These are phyloP conservation scores for Diaporthe vexans DNA, from an alignment of 2,329 filamentous ascomycete genomes.

Conservation along the genomic window DNA sequence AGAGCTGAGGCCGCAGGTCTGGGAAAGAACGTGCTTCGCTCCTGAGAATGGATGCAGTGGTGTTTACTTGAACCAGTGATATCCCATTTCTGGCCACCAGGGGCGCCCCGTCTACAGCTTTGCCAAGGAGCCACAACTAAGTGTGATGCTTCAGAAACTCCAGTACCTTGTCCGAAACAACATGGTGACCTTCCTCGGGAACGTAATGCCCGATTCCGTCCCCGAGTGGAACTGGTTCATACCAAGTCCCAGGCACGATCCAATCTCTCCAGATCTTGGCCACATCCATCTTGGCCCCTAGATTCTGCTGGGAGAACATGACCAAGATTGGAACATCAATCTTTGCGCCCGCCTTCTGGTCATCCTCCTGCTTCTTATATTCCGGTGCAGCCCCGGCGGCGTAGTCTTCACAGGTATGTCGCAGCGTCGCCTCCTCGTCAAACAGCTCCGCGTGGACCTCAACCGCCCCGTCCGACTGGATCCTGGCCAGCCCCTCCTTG, in stretches of 20 bases:
- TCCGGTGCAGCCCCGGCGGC: constrained; percentile 58
- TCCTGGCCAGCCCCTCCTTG: constrained; percentile 42
- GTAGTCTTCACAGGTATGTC: constrained; percentile 62
- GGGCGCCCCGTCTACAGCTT: too few species aligned
- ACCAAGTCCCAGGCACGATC: constrained; percentile 51
- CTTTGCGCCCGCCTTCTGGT: constrained; percentile 60
- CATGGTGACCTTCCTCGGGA: constrained; percentile 45
- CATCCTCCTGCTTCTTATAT: constrained; percentile 56
- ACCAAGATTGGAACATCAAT: constrained; percentile 58
- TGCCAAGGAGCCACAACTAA: not conserved
- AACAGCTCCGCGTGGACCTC: constrained; percentile 61
- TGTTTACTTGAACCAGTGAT: too few species aligned
- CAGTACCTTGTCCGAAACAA: constrained; percentile 40
- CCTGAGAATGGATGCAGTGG: too few species aligned
- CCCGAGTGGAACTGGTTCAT: constrained; percentile 41
- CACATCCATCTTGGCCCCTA: constrained; percentile 60
- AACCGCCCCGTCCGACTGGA: constrained; percentile 53
- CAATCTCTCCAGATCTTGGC: constrained; percentile 59
- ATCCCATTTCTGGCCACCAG: too few species aligned
- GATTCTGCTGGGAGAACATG: constrained; percentile 57
- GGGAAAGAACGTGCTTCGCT: too few species aligned
- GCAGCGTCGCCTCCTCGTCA: constrained; percentile 56
- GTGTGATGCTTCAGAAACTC: constrained; percentile 7
- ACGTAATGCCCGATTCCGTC: constrained; percentile 45
- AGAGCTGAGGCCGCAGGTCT: too few species aligned